Evolutionary conservation across 306 rosid species (phyloP), one percentile per base, ranked within the genome.

Genomic region (Pueraria montana): DNA sequence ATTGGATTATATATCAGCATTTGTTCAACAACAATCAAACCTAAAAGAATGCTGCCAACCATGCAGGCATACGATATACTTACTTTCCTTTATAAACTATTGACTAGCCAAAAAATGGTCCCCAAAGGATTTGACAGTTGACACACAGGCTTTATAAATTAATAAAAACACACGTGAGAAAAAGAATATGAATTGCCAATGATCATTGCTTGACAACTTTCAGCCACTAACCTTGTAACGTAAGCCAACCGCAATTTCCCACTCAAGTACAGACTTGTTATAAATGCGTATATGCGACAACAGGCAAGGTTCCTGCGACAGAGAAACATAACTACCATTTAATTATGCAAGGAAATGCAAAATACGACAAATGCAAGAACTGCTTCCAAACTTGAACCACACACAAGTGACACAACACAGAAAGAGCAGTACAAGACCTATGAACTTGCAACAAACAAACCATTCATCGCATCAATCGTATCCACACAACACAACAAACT

Each of bases 181-280:
- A 18, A 67, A 17, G 52, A 34, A 58, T 34, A 48, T 8, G 26
- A 69, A 46, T 48, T 48, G 63, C 8, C 26, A 50, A 49, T 46
- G 27, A 42, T 77, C 26, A 71, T 50, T 52, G 76, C 12, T 61
- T 16, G 62, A 73, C 71, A 78, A 79, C 53, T 74, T 71, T 30
- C 26, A 79, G 55, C 53, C 75, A 76, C 80, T 68, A 83, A 95
- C 98, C 98, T 95, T 95, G 91, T 89, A 95, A 13, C 98, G 97
- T 73, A 95, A 89, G 69, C 98, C 98, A 78, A 88, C 95, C 3
- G 97, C 91, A 88, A 95, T 91, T 73, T 95, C 98, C 98, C 98
- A 95, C 86, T 95, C 98, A 38, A 93, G 98, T 20, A 93, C 98
- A 73, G 97, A 93, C 86, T 95, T 95, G 80, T 95, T 95, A 88